Base-by-base conservation (phyloP, 352 stramenopile genomes). In the Globisporangium spiculum region DNA sequence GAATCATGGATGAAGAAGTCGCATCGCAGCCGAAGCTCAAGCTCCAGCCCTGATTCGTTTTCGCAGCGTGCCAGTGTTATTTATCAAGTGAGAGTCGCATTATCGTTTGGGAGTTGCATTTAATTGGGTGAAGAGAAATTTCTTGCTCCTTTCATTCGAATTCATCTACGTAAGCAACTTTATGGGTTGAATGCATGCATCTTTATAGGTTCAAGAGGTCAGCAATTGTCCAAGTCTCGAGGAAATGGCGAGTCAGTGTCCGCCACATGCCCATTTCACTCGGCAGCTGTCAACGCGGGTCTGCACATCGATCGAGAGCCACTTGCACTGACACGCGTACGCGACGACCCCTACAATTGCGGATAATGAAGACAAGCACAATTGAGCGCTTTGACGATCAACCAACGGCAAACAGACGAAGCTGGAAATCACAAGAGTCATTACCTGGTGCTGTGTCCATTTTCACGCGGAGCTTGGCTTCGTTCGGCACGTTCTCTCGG, bases 321-420 rank as follows among this genome's bases (percentile, higher is more conserved):
- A 93, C 62, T 92, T 93, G 73, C 85, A 93, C 59, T 94, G 87
- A 54, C 85, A 94, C 24, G 87, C 87, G 70, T 93, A 94, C 6
- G 83, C 86, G 4, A 79, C 74, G 60, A 74, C 80, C 14, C 44
- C 44, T 50, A 50, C 44, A 50, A 20, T 50, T 50, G 44, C 5
- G 44, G 44, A 10, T 50, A 20, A 50, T 22, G 4, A 50, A 50
- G 5, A 22, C 4, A 22, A 1, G 18, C 44, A 50, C 44, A 22
- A 22, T 3, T 50, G 16, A 50, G 44, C 44, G 18, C 44, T 20
- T n/a, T 50, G 44, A 48, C 16, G 16, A 20, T 14, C 44, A 22
- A 12, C 18, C 44, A 22, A 22, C 44, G 44, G 22, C 44, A 22
- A 22, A 12, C 44, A 24, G 5, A 9, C 6, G 4, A 4, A 52